These are phyloP conservation scores for Allium sativum DNA, from an alignment of 106 monocot species.

Conservation along the genomic window DNA sequence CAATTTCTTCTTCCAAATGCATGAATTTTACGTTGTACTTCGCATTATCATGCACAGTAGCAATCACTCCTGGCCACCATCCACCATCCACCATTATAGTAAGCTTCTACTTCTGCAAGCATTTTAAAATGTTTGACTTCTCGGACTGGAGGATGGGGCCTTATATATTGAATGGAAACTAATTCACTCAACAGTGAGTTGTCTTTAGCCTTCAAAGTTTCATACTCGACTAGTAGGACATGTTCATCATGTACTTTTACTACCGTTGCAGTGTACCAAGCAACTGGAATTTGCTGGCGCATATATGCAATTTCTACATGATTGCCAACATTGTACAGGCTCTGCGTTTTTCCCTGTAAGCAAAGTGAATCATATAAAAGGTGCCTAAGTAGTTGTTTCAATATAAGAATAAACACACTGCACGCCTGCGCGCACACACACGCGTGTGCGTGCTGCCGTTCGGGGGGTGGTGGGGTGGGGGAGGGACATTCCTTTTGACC, in stretches of 20 bases:
- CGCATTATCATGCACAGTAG: conserved; percentile 5
- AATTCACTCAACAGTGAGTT: conserved; percentile 5
- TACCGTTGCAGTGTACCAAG: conserved; percentile 27
- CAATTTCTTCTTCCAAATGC: conserved; percentile 17
- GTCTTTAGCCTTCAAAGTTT: neutral
- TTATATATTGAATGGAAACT: conserved; percentile 6
- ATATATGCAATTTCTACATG: conserved; percentile 24
- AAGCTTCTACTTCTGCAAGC: conserved; percentile 15
- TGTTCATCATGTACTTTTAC: conserved; percentile 18
- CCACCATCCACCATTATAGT: conserved; percentile 4
- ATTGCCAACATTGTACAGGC: conserved; percentile 1
- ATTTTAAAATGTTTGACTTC: conserved; percentile 2
- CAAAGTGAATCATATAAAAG: neutral
- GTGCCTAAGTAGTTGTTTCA: neutral
- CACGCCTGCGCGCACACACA: too few species aligned
- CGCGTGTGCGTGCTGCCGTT: too few species aligned
- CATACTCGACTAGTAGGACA: conserved; percentile 22
- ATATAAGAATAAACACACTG: neutral
- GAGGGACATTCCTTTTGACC: too few species aligned
- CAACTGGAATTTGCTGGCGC: conserved; percentile 2
- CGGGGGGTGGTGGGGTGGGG: too few species aligned
- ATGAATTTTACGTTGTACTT: conserved; percentile 24
- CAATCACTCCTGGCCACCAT: conserved; percentile 12
- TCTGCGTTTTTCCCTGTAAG: neutral
- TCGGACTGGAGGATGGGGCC: neutral